Conservation (phyloP, 2,329 filamentous ascomycete species). For the Aureobasidium pullulans region DNA sequence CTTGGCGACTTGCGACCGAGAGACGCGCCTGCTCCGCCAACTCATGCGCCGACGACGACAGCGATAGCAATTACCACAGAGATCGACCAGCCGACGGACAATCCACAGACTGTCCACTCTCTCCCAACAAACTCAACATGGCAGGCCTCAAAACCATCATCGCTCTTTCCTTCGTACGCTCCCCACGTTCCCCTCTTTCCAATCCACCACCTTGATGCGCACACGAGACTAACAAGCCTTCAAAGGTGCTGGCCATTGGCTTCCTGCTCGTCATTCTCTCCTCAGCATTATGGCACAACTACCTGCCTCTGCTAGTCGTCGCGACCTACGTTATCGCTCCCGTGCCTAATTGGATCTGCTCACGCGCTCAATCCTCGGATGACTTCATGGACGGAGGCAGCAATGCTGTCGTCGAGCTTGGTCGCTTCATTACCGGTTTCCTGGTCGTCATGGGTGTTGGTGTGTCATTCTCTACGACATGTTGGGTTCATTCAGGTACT, state of each 20-base stretch:
- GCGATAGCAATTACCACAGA: background rate
- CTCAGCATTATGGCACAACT: constrained; percentile 88
- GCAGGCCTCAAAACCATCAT: constrained; percentile 99
- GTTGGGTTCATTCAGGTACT: background rate
- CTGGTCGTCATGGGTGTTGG: constrained; percentile 96
- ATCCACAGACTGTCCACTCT: background rate
- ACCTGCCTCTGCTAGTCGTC: constrained; percentile 91
- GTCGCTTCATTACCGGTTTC: constrained; percentile 89
- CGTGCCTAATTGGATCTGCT: constrained; percentile 92
- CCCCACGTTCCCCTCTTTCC: constrained; percentile 11
- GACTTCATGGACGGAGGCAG: constrained; percentile 86
- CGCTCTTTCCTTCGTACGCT: constrained; percentile 82
- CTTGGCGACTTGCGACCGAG: background rate
- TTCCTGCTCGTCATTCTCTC: constrained; percentile 99
- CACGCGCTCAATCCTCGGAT: constrained; percentile 80
- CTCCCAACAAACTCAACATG: constrained; percentile 36
- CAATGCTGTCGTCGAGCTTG: constrained; percentile 83
- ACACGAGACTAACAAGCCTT: background rate
- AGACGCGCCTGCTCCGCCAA: background rate
- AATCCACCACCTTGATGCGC: constrained; percentile 4
- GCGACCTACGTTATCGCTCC: constrained; percentile 91
- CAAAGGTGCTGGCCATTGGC: constrained; percentile 82
- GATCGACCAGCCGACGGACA: background rate
- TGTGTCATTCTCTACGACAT: constrained; percentile 43
- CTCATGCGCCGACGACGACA: background rate